Percentiles rank a stretch among this genome's conserved stretches.
Conservation (phyloP, 176 grass and related monocot species). For the Cenchrus fungigraminus region DNA sequence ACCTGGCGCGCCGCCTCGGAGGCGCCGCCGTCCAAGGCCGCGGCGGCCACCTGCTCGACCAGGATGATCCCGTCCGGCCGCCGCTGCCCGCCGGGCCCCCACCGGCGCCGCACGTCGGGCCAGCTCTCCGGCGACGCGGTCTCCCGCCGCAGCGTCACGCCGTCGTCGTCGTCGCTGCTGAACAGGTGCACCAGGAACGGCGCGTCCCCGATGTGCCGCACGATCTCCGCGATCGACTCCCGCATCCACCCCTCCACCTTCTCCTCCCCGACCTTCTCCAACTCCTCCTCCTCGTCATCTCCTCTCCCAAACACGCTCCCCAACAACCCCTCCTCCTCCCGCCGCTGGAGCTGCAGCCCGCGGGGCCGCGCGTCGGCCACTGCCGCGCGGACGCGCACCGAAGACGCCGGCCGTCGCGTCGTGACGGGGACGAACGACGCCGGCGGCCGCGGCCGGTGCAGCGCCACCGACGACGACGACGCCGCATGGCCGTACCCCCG, state of each 20-base stretch:
- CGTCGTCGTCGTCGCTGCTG: constrained; percentile 36
- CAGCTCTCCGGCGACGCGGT: constrained; percentile 57
- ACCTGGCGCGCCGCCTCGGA: constrained; percentile 32
- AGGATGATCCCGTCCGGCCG: constrained; percentile 84
- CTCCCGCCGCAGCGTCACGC: constrained; percentile 67
- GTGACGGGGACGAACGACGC: not conserved
- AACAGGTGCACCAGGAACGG: constrained; percentile 69
- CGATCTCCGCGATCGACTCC: constrained; percentile 61
- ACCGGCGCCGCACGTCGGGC: constrained; percentile 60
- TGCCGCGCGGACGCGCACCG: constrained; percentile 25
- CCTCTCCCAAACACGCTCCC: not conserved
- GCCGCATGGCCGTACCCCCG: constrained; percentile 40
- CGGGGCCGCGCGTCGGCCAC: constrained; percentile 29
- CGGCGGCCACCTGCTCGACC: constrained; percentile 57
- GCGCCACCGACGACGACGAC: constrained; percentile 23
- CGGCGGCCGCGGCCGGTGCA: not conserved
- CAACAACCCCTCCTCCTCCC: not conserved
- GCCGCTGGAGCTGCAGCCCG: constrained; percentile 29
- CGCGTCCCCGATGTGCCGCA: constrained; percentile 58
- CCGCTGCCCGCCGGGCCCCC: constrained; percentile 45
- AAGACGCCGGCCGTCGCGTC: not conserved
- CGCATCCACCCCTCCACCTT: constrained; percentile 43
- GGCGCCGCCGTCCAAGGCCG: constrained; percentile 29
- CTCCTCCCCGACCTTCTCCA: constrained; percentile 38
- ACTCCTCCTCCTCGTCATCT: not conserved